Evolutionary conservation across 371 early-diverging fungal genomes (phyloP).

Genomic region (Batrachochytrium dendrobatidis): DNA sequence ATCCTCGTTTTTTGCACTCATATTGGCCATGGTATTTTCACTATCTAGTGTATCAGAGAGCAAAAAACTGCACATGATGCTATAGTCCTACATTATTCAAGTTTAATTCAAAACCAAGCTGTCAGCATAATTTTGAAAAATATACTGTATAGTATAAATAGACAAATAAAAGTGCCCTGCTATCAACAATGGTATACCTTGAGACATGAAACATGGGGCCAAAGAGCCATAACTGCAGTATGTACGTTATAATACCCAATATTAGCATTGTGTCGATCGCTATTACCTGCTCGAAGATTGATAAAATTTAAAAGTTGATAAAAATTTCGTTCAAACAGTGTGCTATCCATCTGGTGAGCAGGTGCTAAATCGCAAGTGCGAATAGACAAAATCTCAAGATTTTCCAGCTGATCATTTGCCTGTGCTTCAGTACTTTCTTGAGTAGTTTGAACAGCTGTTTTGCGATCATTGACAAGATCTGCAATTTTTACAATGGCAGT

Average conservation of each 20-base stretch:
- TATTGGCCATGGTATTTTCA: no score
- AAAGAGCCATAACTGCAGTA: constrained; percentile 10
- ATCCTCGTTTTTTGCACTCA: constrained; percentile 22
- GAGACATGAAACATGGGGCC: neutral
- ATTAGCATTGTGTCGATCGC: neutral
- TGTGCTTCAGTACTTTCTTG: constrained; percentile 1
- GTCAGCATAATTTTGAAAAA: no score
- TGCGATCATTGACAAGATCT: constrained; percentile 11
- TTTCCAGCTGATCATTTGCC: no score
- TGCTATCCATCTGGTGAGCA: no score
- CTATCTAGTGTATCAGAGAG: constrained; percentile 14
- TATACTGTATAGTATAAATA: no score
- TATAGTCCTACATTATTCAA: no score
- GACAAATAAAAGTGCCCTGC: no score
- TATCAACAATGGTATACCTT: constrained; percentile 7
- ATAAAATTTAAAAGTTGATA: neutral
- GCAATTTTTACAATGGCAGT: constrained; percentile 33
- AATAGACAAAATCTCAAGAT: no score
- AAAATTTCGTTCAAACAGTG: no score
- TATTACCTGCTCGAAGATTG: neutral
- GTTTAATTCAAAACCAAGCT: no score
- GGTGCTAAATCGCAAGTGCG: no score
- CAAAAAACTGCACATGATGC: neutral
- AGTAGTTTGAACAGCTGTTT: neutral
- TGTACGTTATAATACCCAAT: constrained; percentile 6